Conservation (phyloP, 768 basidiomycete species). For the Pisolithus albus region DNA sequence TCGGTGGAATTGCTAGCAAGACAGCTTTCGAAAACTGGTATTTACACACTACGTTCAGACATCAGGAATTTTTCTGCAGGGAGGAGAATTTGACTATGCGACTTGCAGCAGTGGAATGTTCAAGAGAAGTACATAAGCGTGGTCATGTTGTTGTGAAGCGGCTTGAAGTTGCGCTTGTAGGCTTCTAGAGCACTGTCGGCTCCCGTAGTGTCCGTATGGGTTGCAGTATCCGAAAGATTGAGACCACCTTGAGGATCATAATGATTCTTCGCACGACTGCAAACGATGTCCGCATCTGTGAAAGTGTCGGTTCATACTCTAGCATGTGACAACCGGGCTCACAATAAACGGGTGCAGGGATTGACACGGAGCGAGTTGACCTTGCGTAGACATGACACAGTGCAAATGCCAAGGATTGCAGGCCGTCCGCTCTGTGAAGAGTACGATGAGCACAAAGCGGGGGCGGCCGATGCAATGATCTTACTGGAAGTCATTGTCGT, state of each 20-base stretch:
- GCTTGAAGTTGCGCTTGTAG: slow-evolving; percentile 50
- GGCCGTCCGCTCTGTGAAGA: slow-evolving; percentile 46
- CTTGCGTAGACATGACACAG: slow-evolving; percentile 79
- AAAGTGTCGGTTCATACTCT: not conserved
- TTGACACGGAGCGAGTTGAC: slow-evolving; percentile 74
- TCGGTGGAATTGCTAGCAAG: too few relatives aligned
- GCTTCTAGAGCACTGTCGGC: slow-evolving; percentile 39
- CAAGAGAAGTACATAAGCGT: slow-evolving; percentile 55
- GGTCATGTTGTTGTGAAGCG: slow-evolving; percentile 44
- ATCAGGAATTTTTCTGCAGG: not conserved
- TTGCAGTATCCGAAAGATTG: slow-evolving; percentile 56
- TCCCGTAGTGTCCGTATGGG: slow-evolving; percentile 36
- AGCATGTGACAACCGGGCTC: slow-evolving; percentile 16
- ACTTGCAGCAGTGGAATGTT: slow-evolving; percentile 1
- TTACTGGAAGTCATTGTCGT: slow-evolving; percentile 58
- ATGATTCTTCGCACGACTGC: slow-evolving; percentile 74
- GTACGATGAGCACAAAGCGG: slow-evolving; percentile 4
- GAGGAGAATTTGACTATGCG: not conserved
- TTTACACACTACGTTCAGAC: not conserved
- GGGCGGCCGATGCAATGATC: not conserved
- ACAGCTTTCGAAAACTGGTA: not conserved
- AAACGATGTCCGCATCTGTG: slow-evolving; percentile 70
- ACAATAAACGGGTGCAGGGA: slow-evolving; percentile 82
- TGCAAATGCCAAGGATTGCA: slow-evolving; percentile 68
- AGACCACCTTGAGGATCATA: slow-evolving; percentile 57